Evolutionary conservation across 1,284 basidiomycete species (phyloP), one percentile per base, ranked within the genome.

Genomic region (Thelephora terrestris): DNA sequence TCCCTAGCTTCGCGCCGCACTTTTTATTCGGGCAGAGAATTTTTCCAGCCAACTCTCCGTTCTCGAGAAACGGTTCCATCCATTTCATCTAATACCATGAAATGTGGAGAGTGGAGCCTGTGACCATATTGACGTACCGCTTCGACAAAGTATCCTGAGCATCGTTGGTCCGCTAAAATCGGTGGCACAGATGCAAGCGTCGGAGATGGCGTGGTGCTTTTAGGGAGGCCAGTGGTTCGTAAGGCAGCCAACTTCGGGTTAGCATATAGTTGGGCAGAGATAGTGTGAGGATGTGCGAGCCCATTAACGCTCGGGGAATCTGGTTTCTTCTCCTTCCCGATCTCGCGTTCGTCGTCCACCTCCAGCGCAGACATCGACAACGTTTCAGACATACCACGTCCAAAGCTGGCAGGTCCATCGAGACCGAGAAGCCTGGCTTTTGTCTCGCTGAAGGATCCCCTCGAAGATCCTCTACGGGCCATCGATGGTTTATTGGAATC

Each of bases 91-190:
- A 52, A 5, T 44, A 23, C 6, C 29, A 21, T 25, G 43, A n/a
- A 21, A 10, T 5, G 10, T 12, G 10, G 23, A 37, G 37, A 32
- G 17, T 24, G 16, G 17, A 9, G 10, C 34, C 32, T 29, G 5
- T n/a, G 46, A 25, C 47, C 32, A 50, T 17, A 47, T 18, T 27
- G 23, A 71, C 83, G 57, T 58, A 93, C 87, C 36, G 94, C 93
- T 64, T 99, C 95, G 45, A 97, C 81, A 64, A 97, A 98, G 67
- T 98, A 98, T 6, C 91, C 91, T 2, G 91, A 94, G 65, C 93
- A 98, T 58, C 84, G 82, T 3, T 80, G 68, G 62, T 85, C 87
- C 43, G 71, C 69, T 42, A 91, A 65, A 48, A 88, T 86, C 4
- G 87, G 85, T 3, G 79, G 73, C 9, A 52, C 46, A 45, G 50